Evolutionary conservation across 805 yeast species (phyloP).

Genomic region (Metschnikowia borealis): DNA sequence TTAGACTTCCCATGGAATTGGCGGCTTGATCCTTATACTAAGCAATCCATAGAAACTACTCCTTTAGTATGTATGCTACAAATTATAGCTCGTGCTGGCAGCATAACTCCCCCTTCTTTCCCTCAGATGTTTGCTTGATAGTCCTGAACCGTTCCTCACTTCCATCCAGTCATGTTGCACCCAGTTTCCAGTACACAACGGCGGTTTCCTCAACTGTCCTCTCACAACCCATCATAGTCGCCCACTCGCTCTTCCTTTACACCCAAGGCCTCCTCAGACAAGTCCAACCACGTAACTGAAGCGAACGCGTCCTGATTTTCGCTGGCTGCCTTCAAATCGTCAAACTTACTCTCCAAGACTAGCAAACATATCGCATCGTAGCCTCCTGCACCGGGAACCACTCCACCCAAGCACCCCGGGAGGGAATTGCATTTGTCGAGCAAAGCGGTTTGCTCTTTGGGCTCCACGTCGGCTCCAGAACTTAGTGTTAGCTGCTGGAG

Average conservation of each 20-base stretch:
- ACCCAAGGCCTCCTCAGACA: conserved; percentile 61
- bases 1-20: no score
- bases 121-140: no score
- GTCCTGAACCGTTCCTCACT: not conserved
- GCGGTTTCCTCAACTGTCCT: not conserved
- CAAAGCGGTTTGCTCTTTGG: conserved; percentile 65
- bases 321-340: conserved; percentile 21
- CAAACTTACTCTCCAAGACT: conserved; percentile 44
- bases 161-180: not conserved
- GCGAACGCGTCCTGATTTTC: conserved; percentile 27
- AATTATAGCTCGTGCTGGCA: no score
- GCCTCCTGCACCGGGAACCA: conserved; percentile 99
- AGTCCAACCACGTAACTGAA: conserved; percentile 63
- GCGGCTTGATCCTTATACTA: no score
- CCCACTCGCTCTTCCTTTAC: conserved; percentile 43
- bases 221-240: conserved; percentile 25
- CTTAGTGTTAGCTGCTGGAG: conserved; percentile 57
- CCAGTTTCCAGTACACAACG: not conserved
- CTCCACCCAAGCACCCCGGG: conserved; percentile 87
- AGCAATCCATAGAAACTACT: no score
- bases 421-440: conserved; percentile 49
- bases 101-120: no score
- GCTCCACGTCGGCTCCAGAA: conserved; percentile 88
- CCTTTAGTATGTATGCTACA: no score
- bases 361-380: conserved; percentile 85